Evolutionary conservation across 1,284 basidiomycete species (phyloP).

Genomic region (Omphalotus olearius): DNA sequence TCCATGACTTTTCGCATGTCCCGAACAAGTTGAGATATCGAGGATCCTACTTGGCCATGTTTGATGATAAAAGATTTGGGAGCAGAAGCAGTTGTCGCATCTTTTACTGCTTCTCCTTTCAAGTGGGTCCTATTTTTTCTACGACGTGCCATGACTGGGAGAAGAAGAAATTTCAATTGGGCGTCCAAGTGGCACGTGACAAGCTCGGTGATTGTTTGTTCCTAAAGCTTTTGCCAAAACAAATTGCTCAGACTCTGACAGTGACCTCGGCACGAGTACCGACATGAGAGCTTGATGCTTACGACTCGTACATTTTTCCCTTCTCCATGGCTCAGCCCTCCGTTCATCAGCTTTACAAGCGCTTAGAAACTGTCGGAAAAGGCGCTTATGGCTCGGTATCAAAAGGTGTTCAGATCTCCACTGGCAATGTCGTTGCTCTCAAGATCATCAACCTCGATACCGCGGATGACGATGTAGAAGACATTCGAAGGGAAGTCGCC

Average conservation of each 20-base stretch:
- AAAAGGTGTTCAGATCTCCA: slow-evolving; percentile 82
- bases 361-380: slow-evolving; percentile 83
- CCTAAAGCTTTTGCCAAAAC: background rate
- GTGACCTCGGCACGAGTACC: background rate
- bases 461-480: slow-evolving; percentile 92
- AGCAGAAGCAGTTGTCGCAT: slow-evolving; percentile 23
- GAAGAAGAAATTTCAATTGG: background rate
- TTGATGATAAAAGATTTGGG: slow-evolving; percentile 91
- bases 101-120: slow-evolving; percentile 47
- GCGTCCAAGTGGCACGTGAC: background rate
- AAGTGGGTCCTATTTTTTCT: slow-evolving; percentile 88
- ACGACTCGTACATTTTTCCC: background rate
- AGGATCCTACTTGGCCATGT: slow-evolving; percentile 87
- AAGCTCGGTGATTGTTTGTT: background rate
- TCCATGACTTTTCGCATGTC: slow-evolving; percentile 97
- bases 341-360: slow-evolving; percentile 58
- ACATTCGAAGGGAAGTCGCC: slow-evolving; percentile 95
- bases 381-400: slow-evolving; percentile 96
- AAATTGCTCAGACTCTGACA: background rate
- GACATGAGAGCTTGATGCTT: background rate
- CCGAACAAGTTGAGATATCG: slow-evolving; percentile 84
- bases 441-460: slow-evolving; percentile 99
- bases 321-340: slow-evolving; percentile 36
- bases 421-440: slow-evolving; percentile 87
- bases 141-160: slow-evolving; percentile 60